Evolutionary conservation across 768 basidiomycete species (phyloP).

Genomic region (Psilocybe tampanensis): DNA sequence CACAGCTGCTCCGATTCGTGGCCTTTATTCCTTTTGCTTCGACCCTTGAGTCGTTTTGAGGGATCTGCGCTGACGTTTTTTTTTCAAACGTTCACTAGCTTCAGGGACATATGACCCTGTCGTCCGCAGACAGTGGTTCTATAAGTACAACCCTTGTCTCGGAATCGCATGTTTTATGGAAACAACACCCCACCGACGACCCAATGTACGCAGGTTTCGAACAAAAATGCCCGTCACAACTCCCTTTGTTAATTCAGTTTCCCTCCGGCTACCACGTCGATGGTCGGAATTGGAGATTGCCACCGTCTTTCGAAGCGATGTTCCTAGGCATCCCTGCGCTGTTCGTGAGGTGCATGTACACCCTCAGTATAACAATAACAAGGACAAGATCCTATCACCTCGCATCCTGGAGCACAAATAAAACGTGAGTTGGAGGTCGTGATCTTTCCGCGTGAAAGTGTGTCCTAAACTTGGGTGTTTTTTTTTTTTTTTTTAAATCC

Average conservation of each 20-base stretch:
- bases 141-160: constrained; percentile 29
- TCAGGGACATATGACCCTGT: constrained; percentile 36
- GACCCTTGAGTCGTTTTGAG: not conserved
- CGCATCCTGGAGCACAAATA: constrained; percentile 35
- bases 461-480: not conserved
- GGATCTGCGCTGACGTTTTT: not conserved
- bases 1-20: too few relatives aligned
- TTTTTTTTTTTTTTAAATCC: too few relatives aligned
- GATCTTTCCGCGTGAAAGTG: not conserved
- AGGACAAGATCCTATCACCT: constrained; percentile 31
- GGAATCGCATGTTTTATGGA: constrained; percentile 33
- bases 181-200: constrained; percentile 13
- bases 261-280: constrained; percentile 33
- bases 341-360: constrained; percentile 37
- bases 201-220: not conserved
- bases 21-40: not conserved
- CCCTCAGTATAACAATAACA: constrained; percentile 33
- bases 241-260: constrained; percentile 39
- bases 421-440: constrained; percentile 31
- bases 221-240: constrained; percentile 36
- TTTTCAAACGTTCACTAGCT: constrained; percentile 25
- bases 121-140: constrained; percentile 37
- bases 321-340: constrained; percentile 34
- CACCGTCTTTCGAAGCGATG: constrained; percentile 40
- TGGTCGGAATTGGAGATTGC: constrained; percentile 31